Percentiles rank a stretch among this genome's conserved stretches.
Conservation (phyloP, 2,329 filamentous ascomycete species). For the Fusarium avenaceum region DNA sequence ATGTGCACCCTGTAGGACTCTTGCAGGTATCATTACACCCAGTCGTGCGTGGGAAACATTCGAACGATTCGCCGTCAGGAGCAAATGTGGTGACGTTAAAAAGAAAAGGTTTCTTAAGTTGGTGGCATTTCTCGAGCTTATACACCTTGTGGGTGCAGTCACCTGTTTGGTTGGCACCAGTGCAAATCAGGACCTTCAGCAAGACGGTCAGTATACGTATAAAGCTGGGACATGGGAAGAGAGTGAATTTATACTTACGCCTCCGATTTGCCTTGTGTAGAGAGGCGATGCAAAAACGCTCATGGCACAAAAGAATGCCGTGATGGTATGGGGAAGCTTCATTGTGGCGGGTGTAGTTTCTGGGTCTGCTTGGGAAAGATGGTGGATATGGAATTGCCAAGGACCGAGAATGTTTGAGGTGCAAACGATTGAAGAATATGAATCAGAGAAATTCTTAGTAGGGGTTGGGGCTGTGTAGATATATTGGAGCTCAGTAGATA, state of each 20-base stretch:
- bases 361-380: constrained; percentile 5
- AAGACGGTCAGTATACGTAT: constrained; percentile 7
- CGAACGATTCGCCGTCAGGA: constrained; percentile 63
- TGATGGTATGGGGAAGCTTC: constrained; percentile 49
- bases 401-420: constrained; percentile 19
- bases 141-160: constrained; percentile 61
- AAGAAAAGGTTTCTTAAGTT: constrained; percentile 58
- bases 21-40: constrained; percentile 61
- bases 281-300: constrained; percentile 48
- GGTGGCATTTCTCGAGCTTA: constrained; percentile 60
- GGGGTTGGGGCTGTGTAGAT: constrained; percentile 30
- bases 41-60: constrained; percentile 61
- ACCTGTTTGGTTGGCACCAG: constrained; percentile 64
- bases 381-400: not conserved
- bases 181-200: constrained; percentile 64
- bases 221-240: not conserved
- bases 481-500: not conserved
- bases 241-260: constrained; percentile 56
- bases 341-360: constrained; percentile 41
- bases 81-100: constrained; percentile 64
- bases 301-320: constrained; percentile 40
- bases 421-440: constrained; percentile 10
- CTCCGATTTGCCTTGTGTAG: constrained; percentile 60
- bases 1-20: constrained; percentile 66
- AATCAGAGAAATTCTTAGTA: constrained; percentile 26